Evolutionary conservation across 1,284 basidiomycete genomes (phyloP).

Genomic region (Neotropicomus parvogracilis): DNA sequence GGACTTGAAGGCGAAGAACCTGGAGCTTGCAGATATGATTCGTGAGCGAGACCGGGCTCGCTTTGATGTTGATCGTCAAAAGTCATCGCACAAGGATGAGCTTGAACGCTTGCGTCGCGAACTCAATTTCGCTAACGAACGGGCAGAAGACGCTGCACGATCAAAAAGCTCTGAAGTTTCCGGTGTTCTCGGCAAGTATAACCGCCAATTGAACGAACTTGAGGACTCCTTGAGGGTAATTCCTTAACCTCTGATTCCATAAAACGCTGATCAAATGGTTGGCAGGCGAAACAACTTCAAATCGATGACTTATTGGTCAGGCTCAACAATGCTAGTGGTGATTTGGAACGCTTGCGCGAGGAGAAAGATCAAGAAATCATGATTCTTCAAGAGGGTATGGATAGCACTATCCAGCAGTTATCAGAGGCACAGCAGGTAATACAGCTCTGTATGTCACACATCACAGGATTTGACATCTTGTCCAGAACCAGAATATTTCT

Average conservation of each 20-base stretch:
- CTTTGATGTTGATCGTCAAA: slow-evolving; percentile 95
- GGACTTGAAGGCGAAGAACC: slow-evolving; percentile 96
- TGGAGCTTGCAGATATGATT: slow-evolving; percentile 99
- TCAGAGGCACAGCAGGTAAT: slow-evolving; percentile 81
- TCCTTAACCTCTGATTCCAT: slow-evolving; percentile 9
- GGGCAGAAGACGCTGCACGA: slow-evolving; percentile 90
- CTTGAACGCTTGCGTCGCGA: slow-evolving; percentile 91
- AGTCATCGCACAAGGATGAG: slow-evolving; percentile 94
- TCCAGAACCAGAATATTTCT: slow-evolving; percentile 74
- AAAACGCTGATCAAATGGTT: slow-evolving; percentile 19
- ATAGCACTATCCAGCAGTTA: slow-evolving; percentile 87
- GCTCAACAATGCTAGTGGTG: slow-evolving; percentile 70
- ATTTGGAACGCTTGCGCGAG: slow-evolving; percentile 79
- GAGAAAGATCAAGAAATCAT: slow-evolving; percentile 97
- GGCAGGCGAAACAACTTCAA: slow-evolving; percentile 86
- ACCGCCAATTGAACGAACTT: slow-evolving; percentile 92
- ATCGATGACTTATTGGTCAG: slow-evolving; percentile 87
- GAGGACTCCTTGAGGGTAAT: slow-evolving; percentile 89
- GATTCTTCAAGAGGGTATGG: slow-evolving; percentile 96
- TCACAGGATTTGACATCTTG: slow-evolving; percentile 14
- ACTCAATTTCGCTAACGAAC: slow-evolving; percentile 95
- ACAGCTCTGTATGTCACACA: background rate
- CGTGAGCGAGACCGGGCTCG: slow-evolving; percentile 94
- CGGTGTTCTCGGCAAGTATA: slow-evolving; percentile 86
- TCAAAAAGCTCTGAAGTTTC: slow-evolving; percentile 94